Evolutionary conservation across 2,329 filamentous ascomycete species (phyloP).

Genomic region (Penicillium sclerotigenum): DNA sequence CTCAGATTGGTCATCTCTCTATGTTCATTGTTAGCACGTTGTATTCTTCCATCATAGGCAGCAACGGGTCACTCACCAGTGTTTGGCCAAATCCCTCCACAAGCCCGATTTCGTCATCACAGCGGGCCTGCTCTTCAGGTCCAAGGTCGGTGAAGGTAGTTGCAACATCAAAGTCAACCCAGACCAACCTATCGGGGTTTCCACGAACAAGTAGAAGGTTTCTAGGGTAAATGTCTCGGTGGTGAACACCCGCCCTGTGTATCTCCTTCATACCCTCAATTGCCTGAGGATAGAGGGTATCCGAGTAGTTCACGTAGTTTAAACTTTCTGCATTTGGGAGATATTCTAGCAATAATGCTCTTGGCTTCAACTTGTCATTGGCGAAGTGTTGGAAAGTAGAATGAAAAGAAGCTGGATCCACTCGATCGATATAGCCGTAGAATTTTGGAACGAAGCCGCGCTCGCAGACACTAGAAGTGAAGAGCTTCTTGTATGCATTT

Average conservation of each 20-base stretch:
- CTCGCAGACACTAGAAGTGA: conserved; percentile 15
- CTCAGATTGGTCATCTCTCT: conserved; percentile 20
- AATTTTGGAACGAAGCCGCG: conserved; percentile 22
- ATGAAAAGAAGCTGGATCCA: conserved; percentile 18
- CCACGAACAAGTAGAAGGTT: conserved; percentile 21
- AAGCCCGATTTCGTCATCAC: conserved; percentile 16
- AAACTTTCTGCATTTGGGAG: conserved; percentile 14
- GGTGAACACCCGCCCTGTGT: conserved; percentile 17
- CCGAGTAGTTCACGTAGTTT: conserved; percentile 22
- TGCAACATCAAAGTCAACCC: conserved; percentile 27
- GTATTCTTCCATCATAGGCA: neutral
- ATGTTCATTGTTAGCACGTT: conserved; percentile 6
- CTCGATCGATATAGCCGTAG: conserved; percentile 22
- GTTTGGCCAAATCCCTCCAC: conserved; percentile 13
- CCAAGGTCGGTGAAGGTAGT: conserved; percentile 16
- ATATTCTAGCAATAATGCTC: conserved; percentile 19
- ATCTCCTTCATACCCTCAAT: conserved; percentile 21
- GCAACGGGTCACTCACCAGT: conserved; percentile 7
- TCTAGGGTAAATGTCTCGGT: conserved; percentile 20
- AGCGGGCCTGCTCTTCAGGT: conserved; percentile 3
- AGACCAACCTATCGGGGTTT: conserved; percentile 17
- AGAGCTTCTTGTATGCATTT: conserved; percentile 21
- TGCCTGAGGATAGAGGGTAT: conserved; percentile 12
- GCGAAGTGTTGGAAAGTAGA: conserved; percentile 19
- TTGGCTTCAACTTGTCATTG: conserved; percentile 15